Evolutionary conservation across 1,139 yeast genomes (phyloP).

Genomic region (Lodderomyces pseudojiufengensis): DNA sequence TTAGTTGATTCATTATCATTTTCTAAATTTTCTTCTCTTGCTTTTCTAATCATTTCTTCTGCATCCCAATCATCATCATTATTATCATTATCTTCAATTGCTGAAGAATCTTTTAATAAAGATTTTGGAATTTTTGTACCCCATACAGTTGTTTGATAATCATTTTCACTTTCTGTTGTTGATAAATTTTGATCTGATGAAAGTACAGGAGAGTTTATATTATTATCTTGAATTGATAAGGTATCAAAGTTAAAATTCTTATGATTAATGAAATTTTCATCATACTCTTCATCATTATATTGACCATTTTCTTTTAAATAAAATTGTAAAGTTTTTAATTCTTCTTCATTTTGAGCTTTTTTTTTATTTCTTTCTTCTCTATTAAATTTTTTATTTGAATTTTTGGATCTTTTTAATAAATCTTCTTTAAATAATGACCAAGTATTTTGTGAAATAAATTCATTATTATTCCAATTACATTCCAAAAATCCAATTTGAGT

Average conservation of each 20-base stretch:
- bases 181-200: conserved; percentile 6
- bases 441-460: conserved; percentile 42
- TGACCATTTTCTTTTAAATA: conserved; percentile 54
- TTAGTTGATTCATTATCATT: conserved; percentile 24
- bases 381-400: conserved; percentile 49
- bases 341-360: conserved; percentile 61
- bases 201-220: conserved; percentile 13
- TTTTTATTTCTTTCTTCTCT: conserved; percentile 65
- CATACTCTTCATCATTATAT: conserved; percentile 16
- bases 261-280: conserved; percentile 9
- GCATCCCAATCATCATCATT: conserved; percentile 43
- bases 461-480: conserved; percentile 68
- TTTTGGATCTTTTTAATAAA: conserved; percentile 55
- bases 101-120: conserved; percentile 17
- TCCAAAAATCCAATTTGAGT: conserved; percentile 82
- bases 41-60: conserved; percentile 48
- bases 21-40: conserved; percentile 43
- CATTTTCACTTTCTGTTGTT: conserved; percentile 6
- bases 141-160: conserved; percentile 52
- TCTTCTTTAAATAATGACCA: conserved; percentile 57
- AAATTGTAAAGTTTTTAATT: conserved; percentile 52
- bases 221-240: conserved; percentile 29
- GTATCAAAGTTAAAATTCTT: conserved; percentile 23
- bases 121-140: conserved; percentile 53
- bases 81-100: conserved; percentile 15